A percentile compares a stretch with the other conserved stretches of the same genome.
Conservation (phyloP, 257 asterid species). For the Salvia hispanica region DNA sequence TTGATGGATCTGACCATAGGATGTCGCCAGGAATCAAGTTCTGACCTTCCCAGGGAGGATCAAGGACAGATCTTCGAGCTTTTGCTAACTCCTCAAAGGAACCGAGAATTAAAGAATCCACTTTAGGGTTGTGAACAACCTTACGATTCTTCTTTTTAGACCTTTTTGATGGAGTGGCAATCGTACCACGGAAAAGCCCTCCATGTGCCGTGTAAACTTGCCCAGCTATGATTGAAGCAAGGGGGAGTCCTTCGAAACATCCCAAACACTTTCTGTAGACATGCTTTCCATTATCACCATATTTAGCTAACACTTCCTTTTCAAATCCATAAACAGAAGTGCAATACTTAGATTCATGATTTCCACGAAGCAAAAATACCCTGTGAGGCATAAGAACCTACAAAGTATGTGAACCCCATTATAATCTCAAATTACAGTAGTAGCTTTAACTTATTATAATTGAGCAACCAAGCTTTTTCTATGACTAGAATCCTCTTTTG, state of each 20-base stretch:
- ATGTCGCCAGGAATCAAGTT: conserved; percentile 98
- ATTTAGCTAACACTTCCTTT: conserved; percentile 78
- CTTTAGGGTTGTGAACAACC: conserved; percentile 54
- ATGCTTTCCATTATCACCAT: conserved; percentile 88
- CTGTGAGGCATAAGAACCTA: conserved; percentile 88
- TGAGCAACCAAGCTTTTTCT: neutral
- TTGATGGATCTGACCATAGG: conserved; percentile 96
- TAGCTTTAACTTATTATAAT: conserved; percentile 7
- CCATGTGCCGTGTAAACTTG: conserved; percentile 94
- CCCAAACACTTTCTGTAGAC: conserved; percentile 94
- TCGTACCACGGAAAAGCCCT: conserved; percentile 82
- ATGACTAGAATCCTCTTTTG: conserved; percentile 19
- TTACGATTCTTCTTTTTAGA: conserved; percentile 82
- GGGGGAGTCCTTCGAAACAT: conserved; percentile 98
- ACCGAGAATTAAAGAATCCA: conserved; percentile 63
- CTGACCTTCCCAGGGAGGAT: conserved; percentile 97
- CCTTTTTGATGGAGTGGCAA: conserved; percentile 71
- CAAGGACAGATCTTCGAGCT: conserved; percentile 96
- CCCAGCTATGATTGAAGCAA: conserved; percentile 86
- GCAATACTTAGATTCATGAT: conserved; percentile 95
- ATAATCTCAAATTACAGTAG: conserved; percentile 20
- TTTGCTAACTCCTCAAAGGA: conserved; percentile 83
- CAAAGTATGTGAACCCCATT: conserved; percentile 28
- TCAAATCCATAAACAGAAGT: conserved; percentile 98
- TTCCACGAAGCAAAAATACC: conserved; percentile 91